Evolutionary conservation across 177 flowering plant species (phyloP), one percentile per base, ranked within the genome.

Genomic region (Telopea speciosissima): DNA sequence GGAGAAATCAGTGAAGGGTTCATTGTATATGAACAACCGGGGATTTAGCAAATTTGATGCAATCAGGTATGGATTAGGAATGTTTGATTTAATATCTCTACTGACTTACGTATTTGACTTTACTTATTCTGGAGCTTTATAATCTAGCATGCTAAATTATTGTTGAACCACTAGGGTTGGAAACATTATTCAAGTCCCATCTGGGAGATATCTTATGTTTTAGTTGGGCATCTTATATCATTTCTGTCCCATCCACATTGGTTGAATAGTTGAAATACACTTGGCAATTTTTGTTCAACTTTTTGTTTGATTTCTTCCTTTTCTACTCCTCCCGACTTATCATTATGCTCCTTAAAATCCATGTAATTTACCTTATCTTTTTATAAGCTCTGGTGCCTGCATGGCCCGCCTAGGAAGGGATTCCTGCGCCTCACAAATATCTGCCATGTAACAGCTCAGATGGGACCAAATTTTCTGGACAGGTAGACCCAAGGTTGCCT

Each of bases 41-140:
- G 97, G 96, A 10, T 90, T 92, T 72, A 86, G 78, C 80, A 82
- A 82, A 66, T 73, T 71, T 73, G 96, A 90, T 78, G 90, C 88
- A 13, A 49, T 13, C 66, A 88, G 88, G 96, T 92, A 49, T 49
- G 54, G 54, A 12, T 49, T 49, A 49, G 19, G 54, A 49, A 49
- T 49, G 19, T 49, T 49, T 2, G 2, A 0, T 49, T 49, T 49
- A 16, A 49, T 49, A 49, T 49, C 54, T 49, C 54, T 12, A 11
- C 54, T 13, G 19, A 49, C 54, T 5, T 12, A 49, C 8, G 19
- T 16, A 49, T 11, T 58, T 58, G 8, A 6, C 8, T 7, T 58
- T 17, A 58, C 61, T 58, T 58, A 58, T 58, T 58, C 19, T 58
- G 61, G 23, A 58, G 8, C 9, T 58, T 58, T 58, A 21, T 58